phyloP scores from a whole-genome alignment of 805 yeast genomes.

The Zygoascus biomembranicola region DNA sequence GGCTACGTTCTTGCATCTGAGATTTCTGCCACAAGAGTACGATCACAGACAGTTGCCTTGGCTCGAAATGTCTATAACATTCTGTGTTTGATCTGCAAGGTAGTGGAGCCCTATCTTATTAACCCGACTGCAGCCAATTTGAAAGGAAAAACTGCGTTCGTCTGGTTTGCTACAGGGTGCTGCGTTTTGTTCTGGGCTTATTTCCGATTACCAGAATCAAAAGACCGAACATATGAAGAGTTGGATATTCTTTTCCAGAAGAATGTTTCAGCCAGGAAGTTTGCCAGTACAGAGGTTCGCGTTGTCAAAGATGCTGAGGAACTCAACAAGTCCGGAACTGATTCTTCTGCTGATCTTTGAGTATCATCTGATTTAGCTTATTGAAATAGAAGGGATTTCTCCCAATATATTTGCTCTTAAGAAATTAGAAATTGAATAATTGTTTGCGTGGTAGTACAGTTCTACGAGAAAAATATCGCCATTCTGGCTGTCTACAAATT shows the following conservation, averaged over 20 bases:
- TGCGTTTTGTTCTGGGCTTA: conserved; percentile 33
- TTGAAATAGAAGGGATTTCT: too few relatives aligned
- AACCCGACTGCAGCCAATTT: conserved; percentile 39
- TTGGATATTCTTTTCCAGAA: conserved; percentile 43
- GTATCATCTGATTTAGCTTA: too few relatives aligned
- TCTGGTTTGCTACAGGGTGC: conserved; percentile 1
- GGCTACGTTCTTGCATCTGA: conserved; percentile 36
- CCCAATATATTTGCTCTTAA: too few relatives aligned
- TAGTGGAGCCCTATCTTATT: conserved; percentile 36
- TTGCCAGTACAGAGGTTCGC: conserved; percentile 11
- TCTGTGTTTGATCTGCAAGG: conserved; percentile 12
- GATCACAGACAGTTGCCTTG: conserved; percentile 35
- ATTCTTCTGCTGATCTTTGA: too few relatives aligned
- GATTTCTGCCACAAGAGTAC: conserved; percentile 34
- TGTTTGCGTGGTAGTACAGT: too few relatives aligned
- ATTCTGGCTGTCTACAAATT: too few relatives aligned
- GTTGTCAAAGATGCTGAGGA: conserved; percentile 17
- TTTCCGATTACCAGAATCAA: conserved; percentile 52
- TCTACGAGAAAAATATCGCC: too few relatives aligned
- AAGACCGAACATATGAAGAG: conserved; percentile 50
- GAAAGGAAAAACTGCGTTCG: conserved; percentile 40
- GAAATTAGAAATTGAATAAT: too few relatives aligned
- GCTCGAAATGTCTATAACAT: conserved; percentile 29
- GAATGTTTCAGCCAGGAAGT: conserved; percentile 22
- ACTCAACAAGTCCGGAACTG: conserved; percentile 3